These are phyloP conservation scores for Beauveria asiatica DNA, from an alignment of 2,329 filamentous ascomycete genomes.

Conservation along the genomic window DNA sequence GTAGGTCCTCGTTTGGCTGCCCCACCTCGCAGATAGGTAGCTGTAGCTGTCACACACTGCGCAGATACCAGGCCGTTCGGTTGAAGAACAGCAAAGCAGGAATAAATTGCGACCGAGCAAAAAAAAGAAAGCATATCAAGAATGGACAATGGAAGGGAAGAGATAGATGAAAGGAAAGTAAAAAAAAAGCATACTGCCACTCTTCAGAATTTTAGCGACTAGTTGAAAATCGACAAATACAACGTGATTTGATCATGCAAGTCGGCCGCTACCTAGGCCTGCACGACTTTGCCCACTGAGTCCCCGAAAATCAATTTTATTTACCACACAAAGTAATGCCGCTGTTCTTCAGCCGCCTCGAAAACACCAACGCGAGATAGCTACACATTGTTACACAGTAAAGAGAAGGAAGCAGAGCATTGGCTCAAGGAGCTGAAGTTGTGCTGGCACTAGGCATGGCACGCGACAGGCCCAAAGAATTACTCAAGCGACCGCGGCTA, in stretches of 20 bases:
- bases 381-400: background rate
- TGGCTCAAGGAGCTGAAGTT: background rate
- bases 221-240: background rate
- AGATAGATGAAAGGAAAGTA: too few relatives aligned
- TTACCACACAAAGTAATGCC: background rate
- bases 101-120: background rate
- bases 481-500: constrained; percentile 40
- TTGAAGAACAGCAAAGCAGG: background rate
- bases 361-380: background rate
- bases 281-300: background rate
- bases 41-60: too few relatives aligned
- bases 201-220: too few relatives aligned
- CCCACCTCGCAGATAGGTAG: background rate
- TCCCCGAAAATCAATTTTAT: background rate
- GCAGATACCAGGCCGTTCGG: background rate
- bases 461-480: constrained; percentile 22
- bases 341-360: background rate
- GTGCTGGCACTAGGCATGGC: background rate
- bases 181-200: too few relatives aligned
- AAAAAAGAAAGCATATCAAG: background rate
- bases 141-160: too few relatives aligned
- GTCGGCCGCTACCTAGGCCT: too few relatives aligned
- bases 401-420: background rate
- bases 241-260: background rate
- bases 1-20: background rate